phyloP scores from a whole-genome alignment of 2,329 filamentous ascomycete species.

The Bimuria novae-zelandiae region DNA sequence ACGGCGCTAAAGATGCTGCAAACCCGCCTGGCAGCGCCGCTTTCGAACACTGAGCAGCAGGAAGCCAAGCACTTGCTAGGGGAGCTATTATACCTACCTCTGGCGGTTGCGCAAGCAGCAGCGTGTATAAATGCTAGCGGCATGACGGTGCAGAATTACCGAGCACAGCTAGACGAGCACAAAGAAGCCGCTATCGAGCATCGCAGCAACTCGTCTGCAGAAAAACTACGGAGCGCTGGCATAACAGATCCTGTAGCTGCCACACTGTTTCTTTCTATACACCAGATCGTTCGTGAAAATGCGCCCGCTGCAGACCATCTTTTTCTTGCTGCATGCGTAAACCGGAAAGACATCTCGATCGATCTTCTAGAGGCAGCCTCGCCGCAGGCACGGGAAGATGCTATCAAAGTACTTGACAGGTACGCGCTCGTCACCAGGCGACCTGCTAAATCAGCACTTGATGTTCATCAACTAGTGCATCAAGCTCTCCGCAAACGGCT shows the following conservation, averaged over 20 bases:
- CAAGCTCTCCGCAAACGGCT: too few species aligned
- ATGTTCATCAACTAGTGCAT: too few species aligned
- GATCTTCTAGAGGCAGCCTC: slow-evolving; percentile 21
- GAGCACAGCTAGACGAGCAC: slow-evolving; percentile 11
- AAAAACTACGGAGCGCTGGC: slow-evolving; percentile 22
- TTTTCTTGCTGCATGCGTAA: slow-evolving; percentile 47
- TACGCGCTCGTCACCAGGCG: too few species aligned
- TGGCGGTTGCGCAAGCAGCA: slow-evolving; percentile 25
- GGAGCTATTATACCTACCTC: slow-evolving; percentile 25
- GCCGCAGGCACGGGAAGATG: slow-evolving; percentile 14
- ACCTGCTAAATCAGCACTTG: too few species aligned
- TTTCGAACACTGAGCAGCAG: slow-evolving; percentile 15
- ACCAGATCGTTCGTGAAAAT: slow-evolving; percentile 30
- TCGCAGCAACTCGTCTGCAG: slow-evolving; percentile 42
- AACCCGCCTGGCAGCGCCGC: slow-evolving; percentile 13
- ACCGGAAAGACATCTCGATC: slow-evolving; percentile 24
- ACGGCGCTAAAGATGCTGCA: slow-evolving; percentile 23
- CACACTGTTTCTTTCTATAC: slow-evolving; percentile 51
- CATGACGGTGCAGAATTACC: slow-evolving; percentile 20
- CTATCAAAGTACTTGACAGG: slow-evolving; percentile 22
- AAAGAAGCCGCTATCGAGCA: slow-evolving; percentile 37
- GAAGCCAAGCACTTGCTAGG: slow-evolving; percentile 17
- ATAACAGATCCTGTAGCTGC: slow-evolving; percentile 47
- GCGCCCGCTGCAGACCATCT: slow-evolving; percentile 44
- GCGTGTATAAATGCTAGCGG: slow-evolving; percentile 18